These are phyloP conservation scores for Isatis lusitanica DNA, from an alignment of 441 rosid species.

Conservation along the genomic window DNA sequence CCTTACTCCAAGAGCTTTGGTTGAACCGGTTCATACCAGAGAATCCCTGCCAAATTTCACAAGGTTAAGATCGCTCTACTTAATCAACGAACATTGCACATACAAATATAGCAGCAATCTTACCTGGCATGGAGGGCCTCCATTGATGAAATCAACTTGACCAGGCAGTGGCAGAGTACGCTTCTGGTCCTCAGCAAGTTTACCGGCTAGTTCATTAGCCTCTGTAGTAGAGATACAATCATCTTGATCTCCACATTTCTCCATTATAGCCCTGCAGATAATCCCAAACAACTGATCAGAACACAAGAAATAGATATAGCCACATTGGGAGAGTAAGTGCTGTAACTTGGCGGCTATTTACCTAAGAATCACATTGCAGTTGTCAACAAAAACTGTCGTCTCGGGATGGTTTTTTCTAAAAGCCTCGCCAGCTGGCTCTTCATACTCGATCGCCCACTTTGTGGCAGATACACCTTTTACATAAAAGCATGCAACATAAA, in stretches of 20 bases:
- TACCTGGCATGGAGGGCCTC: conserved; percentile 99
- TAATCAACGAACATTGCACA: not conserved
- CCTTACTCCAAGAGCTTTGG: conserved; percentile 81
- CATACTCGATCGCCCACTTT: conserved; percentile 96
- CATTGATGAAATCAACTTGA: conserved; percentile 89
- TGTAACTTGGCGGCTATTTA: conserved; percentile 23
- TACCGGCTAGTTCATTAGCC: conserved; percentile 62
- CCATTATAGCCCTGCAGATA: conserved; percentile 78
- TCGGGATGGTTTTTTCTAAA: conserved; percentile 82
- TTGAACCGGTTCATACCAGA: conserved; percentile 91
- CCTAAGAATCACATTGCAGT: conserved; percentile 95
- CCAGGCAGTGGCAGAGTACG: conserved; percentile 75
- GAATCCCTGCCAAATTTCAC: conserved; percentile 68
- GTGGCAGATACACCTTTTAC: conserved; percentile 66
- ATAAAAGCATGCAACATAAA: conserved; percentile 17
- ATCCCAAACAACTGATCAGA: conserved; percentile 12
- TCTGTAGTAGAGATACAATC: conserved; percentile 82
- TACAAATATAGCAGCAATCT: not conserved
- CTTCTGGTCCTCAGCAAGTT: conserved; percentile 60
- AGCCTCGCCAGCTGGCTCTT: conserved; percentile 90
- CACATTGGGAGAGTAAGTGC: not conserved
- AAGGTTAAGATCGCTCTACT: not conserved
- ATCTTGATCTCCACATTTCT: conserved; percentile 67
- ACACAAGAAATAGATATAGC: not conserved
- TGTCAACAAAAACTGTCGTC: conserved; percentile 64